phyloP scores from a whole-genome alignment of 2,329 filamentous ascomycete species.

The Cordyceps fumosorosea region DNA sequence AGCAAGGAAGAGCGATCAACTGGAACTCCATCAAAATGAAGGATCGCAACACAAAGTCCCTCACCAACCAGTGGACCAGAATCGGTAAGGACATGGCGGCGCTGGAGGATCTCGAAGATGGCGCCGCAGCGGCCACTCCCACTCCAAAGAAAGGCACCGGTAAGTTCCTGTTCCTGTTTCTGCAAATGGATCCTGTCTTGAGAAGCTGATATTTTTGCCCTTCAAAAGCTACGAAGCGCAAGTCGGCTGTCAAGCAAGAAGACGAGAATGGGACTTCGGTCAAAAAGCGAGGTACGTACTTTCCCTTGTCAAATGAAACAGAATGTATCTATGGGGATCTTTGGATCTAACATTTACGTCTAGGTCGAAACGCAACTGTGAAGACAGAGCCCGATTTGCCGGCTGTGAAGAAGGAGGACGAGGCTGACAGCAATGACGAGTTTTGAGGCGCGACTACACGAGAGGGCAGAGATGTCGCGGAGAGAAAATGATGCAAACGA shows the following conservation, averaged over 20 bases:
- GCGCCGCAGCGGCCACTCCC: background rate
- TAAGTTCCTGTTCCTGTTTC: background rate
- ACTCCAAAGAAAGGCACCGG: slow-evolving; percentile 18
- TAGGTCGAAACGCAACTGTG: background rate
- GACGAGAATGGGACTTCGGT: slow-evolving; percentile 6
- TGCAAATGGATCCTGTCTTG: background rate
- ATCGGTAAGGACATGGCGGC: slow-evolving; percentile 31
- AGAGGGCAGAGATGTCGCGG: background rate
- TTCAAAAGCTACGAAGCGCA: slow-evolving; percentile 14
- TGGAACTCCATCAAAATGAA: slow-evolving; percentile 31
- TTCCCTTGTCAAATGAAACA: background rate
- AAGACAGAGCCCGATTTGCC: background rate
- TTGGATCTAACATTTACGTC: background rate
- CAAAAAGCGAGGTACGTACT: slow-evolving; percentile 9
- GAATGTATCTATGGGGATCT: background rate
- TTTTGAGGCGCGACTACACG: background rate
- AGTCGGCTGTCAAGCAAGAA: slow-evolving; percentile 15
- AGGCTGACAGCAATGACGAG: background rate
- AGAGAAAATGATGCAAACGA: background rate
- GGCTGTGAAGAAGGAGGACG: background rate
- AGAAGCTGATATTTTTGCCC: background rate
- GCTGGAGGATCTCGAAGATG: slow-evolving; percentile 22
- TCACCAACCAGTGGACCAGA: slow-evolving; percentile 31
- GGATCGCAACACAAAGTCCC: slow-evolving; percentile 31
- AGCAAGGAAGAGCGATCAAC: slow-evolving; percentile 27